Evolutionary conservation across 2,329 filamentous ascomycete species (phyloP), one percentile per base, ranked within the genome.

Genomic region (Daldinia sp.): DNA sequence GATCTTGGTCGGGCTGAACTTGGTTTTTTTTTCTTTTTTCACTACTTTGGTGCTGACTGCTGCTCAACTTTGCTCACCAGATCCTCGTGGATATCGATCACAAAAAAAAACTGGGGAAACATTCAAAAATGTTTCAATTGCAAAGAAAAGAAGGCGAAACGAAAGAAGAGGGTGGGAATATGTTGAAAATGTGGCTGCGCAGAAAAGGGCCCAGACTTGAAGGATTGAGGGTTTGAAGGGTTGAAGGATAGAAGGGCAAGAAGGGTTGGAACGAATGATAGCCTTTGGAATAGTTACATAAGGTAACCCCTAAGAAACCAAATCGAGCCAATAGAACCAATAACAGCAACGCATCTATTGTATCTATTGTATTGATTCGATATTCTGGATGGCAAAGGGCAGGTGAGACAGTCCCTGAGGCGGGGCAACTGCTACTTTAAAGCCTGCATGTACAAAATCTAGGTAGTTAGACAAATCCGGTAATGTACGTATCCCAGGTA

Each of bases 171-270:
- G 43, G 15, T 49, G 45, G 43, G 21, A 43, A 41, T 43, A 50
- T 34, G 47, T n/a, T n/a, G 19, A 13, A 35, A 19, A 4, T 60
- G 60, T 63, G 63, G 63, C 63, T 63, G 63, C 56, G 60, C 56
- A 60, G n/a, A n/a, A 27, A 41, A 45, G 48, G 50, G 21, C 48
- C 32, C 37, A 13, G n/a, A 30, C 47, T 30, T 58, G 29, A 29
- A 29, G 50, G 47, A 58, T 41, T 27, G 9, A 45, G 37, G 19
- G 17, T 3, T 15, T 21, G 47, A 41, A 41, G 10, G 17, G n/a
- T 30, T 58, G 29, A 29, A 29, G 50, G 47, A 58, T 41, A 29
- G 9, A 45, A 25, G 19, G 17, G 6, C 10, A 29, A 41, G 21
- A 4, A 10, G 37, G 32, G 11, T 11, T 41, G 17, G 17, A 19